Conservation (phyloP, 768 basidiomycete genomes). For the Roridomyces roridus region DNA sequence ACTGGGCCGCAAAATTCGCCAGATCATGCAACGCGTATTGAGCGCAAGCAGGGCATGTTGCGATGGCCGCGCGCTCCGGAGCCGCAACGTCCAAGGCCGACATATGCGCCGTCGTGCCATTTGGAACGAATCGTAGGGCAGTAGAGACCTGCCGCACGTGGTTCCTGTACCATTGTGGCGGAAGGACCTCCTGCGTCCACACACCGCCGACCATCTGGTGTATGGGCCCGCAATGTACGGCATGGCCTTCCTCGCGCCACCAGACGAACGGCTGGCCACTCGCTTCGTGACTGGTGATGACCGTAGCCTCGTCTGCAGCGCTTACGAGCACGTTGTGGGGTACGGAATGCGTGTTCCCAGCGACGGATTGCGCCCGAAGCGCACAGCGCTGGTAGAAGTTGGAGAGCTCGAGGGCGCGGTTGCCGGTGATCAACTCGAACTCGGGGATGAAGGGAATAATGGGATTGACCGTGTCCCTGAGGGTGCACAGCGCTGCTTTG, state of each 20-base stretch:
- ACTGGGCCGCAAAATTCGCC: not conserved
- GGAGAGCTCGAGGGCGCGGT: constrained; percentile 8
- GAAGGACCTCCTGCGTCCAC: constrained; percentile 4
- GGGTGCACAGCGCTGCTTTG: constrained; percentile 4
- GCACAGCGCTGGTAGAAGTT: constrained; percentile 15
- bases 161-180: constrained; percentile 6
- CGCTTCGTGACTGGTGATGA: not conserved
- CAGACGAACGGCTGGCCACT: not conserved
- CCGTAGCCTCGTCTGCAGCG: not conserved
- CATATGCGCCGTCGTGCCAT: not conserved
- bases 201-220: not conserved
- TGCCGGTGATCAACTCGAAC: constrained; percentile 4
- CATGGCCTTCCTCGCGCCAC: constrained; percentile 4
- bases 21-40: constrained; percentile 12
- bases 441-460: constrained; percentile 9
- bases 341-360: not conserved
- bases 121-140: constrained; percentile 9
- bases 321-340: not conserved
- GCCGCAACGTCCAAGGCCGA: not conserved
- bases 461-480: constrained; percentile 1
- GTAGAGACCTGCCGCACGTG: constrained; percentile 2
- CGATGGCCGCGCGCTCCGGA: not conserved
- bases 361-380: constrained; percentile 2
- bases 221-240: not conserved
- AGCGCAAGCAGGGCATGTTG: constrained; percentile 3